A percentile compares a stretch with the other conserved stretches of the same genome.
Conservation (phyloP, 495 filamentous ascomycete species). For the Penicillium cosmopolitanum region DNA sequence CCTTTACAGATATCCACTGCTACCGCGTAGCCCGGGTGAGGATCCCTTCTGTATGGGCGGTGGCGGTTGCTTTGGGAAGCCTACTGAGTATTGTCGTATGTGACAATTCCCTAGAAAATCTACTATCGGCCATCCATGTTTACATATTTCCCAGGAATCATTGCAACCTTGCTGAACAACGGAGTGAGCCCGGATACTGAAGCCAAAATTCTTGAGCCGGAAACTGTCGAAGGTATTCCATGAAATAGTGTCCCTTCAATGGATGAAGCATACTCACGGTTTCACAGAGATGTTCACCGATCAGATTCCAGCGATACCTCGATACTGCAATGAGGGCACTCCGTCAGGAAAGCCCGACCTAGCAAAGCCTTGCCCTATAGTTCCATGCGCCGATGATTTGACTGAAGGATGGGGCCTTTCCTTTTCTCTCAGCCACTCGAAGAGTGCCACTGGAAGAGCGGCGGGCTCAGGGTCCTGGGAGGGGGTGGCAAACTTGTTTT, state of each 20-base stretch:
- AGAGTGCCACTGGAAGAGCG: slow-evolving; percentile 52
- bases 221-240: slow-evolving; percentile 57
- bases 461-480: slow-evolving; percentile 56
- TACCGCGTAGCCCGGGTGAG: slow-evolving; percentile 30
- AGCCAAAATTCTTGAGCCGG: slow-evolving; percentile 45
- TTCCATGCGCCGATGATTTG: slow-evolving; percentile 51
- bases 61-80: slow-evolving; percentile 56
- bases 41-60: slow-evolving; percentile 58
- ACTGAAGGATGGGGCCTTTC: slow-evolving; percentile 65
- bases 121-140: background rate
- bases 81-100: slow-evolving; percentile 60
- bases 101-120: slow-evolving; percentile 2
- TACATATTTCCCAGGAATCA: slow-evolving; percentile 30
- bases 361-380: slow-evolving; percentile 45
- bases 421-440: slow-evolving; percentile 51
- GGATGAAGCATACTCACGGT: too few relatives aligned
- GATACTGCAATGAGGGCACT: too few relatives aligned
- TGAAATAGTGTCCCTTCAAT: too few relatives aligned
- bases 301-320: slow-evolving; percentile 58
- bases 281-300: slow-evolving; percentile 67
- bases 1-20: slow-evolving; percentile 46
- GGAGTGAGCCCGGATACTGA: slow-evolving; percentile 53
- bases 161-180: slow-evolving; percentile 54
- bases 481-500: slow-evolving; percentile 63
- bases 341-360: slow-evolving; percentile 49